Evolutionary conservation across 208 protist species (phyloP).

Genomic region (Wallacemonas rigidus): DNA sequence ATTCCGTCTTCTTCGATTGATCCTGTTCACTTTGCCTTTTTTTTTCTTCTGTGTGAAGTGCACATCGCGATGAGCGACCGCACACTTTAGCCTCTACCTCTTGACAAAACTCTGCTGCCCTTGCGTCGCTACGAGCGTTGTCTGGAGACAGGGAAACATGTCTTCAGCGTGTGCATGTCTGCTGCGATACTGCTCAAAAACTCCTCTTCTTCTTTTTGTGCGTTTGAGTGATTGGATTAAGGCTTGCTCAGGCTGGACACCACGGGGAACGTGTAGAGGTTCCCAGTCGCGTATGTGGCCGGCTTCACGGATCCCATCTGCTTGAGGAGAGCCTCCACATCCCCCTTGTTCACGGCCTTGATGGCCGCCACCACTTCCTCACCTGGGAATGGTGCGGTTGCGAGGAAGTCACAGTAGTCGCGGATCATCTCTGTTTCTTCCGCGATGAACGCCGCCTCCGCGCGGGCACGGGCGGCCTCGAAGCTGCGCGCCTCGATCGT

Average conservation of each 20-base stretch:
- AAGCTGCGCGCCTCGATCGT: conserved; percentile 35
- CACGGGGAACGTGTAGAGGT: conserved; percentile 60
- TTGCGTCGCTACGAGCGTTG: too few relatives aligned
- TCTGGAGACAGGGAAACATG: neutral
- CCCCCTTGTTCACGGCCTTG: conserved; percentile 43
- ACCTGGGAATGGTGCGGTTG: conserved; percentile 38
- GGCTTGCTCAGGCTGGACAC: conserved; percentile 53
- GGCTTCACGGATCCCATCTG: conserved; percentile 42
- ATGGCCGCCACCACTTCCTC: conserved; percentile 62
- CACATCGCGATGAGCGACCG: neutral
- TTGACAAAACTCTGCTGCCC: too few relatives aligned
- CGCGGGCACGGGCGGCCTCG: conserved; percentile 39
- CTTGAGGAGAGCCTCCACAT: conserved; percentile 59
- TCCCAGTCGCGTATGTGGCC: conserved; percentile 59
- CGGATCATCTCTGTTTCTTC: conserved; percentile 64
- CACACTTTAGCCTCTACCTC: too few relatives aligned
- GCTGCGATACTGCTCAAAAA: neutral
- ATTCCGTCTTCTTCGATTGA: neutral
- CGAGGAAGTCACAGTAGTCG: conserved; percentile 87
- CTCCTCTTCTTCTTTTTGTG: neutral
- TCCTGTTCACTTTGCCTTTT: conserved; percentile 10
- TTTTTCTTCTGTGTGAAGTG: neutral
- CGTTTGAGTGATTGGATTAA: neutral
- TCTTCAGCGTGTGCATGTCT: neutral
- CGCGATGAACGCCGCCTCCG: conserved; percentile 40